A percentile compares a stretch with the other conserved stretches of the same genome.
Evolutionary conservation across 371 early-diverging fungal genomes (phyloP).

Genomic region (Mortierella sp.): DNA sequence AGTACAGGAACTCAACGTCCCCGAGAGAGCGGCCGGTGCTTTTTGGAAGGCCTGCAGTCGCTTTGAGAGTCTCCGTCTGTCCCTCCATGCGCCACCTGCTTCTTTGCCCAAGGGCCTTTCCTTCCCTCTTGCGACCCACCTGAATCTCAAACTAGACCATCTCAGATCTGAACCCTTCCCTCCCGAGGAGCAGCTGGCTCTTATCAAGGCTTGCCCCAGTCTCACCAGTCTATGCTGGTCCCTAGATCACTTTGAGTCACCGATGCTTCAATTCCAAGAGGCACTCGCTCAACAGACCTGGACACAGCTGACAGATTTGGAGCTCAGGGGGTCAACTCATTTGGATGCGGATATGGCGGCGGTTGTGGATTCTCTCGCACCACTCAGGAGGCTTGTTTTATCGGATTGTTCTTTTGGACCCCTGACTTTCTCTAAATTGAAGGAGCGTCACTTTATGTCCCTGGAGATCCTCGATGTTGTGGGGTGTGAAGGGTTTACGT

Average conservation of each 20-base stretch:
- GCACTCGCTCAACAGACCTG: background rate
- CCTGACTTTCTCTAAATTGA: background rate
- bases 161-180: background rate
- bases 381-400: background rate
- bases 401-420: background rate
- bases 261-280: conserved; percentile 3
- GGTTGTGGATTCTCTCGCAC: background rate
- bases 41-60: conserved; percentile 7
- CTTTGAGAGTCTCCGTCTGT: background rate
- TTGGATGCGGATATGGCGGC: conserved; percentile 1
- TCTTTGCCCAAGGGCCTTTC: background rate
- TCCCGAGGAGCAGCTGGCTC: conserved; percentile 1
- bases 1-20: background rate
- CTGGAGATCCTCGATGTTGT: background rate
- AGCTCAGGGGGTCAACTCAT: background rate
- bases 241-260: background rate
- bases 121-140: background rate
- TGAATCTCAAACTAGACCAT: background rate
- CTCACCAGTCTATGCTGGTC: conserved; percentile 8
- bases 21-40: background rate
- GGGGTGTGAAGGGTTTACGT: background rate
- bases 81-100: background rate
- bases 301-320: background rate
- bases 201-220: background rate
- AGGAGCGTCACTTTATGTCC: background rate